These are phyloP conservation scores for Coemansia sp. DNA, from an alignment of 192 early-diverging fungal genomes.

Conservation along the genomic window DNA sequence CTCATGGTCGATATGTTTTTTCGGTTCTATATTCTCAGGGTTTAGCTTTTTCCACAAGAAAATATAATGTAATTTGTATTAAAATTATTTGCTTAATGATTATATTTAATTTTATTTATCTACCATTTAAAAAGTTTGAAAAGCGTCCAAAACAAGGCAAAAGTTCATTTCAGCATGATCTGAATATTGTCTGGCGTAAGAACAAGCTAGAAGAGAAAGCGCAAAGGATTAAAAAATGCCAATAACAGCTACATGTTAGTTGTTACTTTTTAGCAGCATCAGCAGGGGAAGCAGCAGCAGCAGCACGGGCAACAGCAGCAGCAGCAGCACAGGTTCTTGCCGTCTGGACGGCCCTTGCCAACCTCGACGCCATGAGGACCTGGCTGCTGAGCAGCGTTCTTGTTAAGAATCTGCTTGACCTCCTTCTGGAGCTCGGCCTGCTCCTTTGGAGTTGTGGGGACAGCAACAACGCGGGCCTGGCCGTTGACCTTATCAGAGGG, in stretches of 20 bases:
- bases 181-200: no score
- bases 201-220: no score
- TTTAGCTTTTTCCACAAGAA: neutral
- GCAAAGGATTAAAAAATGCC: no score
- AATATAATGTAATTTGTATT: neutral
- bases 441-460: conserved; percentile 1
- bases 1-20: neutral
- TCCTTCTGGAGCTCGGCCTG: conserved; percentile 5
- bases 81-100: no score
- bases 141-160: no score
- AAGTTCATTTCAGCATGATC: no score
- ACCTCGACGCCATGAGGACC: neutral
- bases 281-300: conserved; percentile 9
- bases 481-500: neutral
- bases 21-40: neutral
- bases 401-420: neutral
- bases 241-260: no score
- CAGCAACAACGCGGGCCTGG: conserved; percentile 5
- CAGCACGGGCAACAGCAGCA: conserved; percentile 12
- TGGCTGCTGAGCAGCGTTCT: neutral
- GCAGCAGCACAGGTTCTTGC: conserved; percentile 17
- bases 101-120: neutral
- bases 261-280: conserved; percentile 5
- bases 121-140: no score
- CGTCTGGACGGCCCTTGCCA: conserved; percentile 9